A percentile compares a stretch with the other conserved stretches of the same genome.
phyloP scores from a whole-genome alignment of 78 protist genomes.

The Mantamonas sphyraenae region DNA sequence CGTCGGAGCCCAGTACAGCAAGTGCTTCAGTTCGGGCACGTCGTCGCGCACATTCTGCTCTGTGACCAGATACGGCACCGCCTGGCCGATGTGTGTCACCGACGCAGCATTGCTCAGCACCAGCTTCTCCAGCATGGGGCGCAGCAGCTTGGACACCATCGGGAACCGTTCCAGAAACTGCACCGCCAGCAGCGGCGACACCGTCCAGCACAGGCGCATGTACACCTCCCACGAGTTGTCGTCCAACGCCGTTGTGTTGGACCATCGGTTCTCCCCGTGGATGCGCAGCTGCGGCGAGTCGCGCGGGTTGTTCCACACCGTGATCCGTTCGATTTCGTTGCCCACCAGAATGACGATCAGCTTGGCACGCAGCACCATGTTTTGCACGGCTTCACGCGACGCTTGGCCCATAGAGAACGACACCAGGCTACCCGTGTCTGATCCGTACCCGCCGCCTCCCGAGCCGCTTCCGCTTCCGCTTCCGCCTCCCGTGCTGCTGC shows the following conservation, averaged over 20 bases:
- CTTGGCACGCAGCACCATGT: background rate
- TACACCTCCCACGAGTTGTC: constrained; percentile 39
- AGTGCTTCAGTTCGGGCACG: constrained; percentile 49
- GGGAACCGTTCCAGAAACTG: background rate
- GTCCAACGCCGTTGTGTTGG: constrained; percentile 20
- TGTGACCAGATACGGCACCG: constrained; percentile 49
- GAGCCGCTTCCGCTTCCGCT: background rate
- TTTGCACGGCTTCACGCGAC: too few species aligned
- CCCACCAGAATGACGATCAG: constrained; percentile 46
- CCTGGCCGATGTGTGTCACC: constrained; percentile 39
- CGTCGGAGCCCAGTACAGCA: constrained; percentile 52
- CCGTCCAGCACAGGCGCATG: constrained; percentile 41
- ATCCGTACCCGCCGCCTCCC: background rate
- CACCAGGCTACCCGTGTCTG: background rate
- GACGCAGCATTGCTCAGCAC: constrained; percentile 40
- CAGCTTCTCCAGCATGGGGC: constrained; percentile 2
- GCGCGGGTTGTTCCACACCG: constrained; percentile 62
- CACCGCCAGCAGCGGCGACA: constrained; percentile 21
- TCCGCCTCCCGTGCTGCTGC: constrained; percentile 2
- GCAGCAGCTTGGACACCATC: too few species aligned
- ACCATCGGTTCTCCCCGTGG: constrained; percentile 28
- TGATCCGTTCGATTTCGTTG: constrained; percentile 58
- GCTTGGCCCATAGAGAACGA: background rate
- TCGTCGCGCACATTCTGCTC: constrained; percentile 35
- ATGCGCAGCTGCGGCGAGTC: constrained; percentile 20